Evolutionary conservation across 805 yeast genomes (phyloP).

Genomic region (Grigorovia jiainica): DNA sequence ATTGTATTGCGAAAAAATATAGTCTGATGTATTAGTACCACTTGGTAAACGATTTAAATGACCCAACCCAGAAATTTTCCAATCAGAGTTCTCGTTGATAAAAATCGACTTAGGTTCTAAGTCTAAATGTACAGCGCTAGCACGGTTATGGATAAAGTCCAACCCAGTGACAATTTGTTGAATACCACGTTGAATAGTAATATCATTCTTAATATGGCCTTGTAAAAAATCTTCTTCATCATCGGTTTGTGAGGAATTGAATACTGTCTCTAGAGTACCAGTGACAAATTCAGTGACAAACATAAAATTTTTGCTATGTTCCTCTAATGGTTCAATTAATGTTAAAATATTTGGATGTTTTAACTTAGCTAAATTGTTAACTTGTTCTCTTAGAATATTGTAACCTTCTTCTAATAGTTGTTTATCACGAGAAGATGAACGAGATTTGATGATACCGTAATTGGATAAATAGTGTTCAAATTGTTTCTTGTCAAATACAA

Average conservation of each 20-base stretch:
- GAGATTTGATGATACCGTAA: conserved; percentile 40
- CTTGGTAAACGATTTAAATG: conserved; percentile 38
- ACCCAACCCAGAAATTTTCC: conserved; percentile 82
- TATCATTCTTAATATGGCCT: conserved; percentile 51
- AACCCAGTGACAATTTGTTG: conserved; percentile 69
- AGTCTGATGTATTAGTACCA: conserved; percentile 47
- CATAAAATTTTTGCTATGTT: conserved; percentile 61
- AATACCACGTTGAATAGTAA: conserved; percentile 73
- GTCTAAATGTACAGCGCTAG: conserved; percentile 67
- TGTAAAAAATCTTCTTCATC: conserved; percentile 24
- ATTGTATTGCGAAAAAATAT: conserved; percentile 60
- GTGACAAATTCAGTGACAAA: conserved; percentile 81
- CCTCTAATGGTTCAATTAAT: conserved; percentile 82
- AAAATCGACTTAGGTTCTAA: conserved; percentile 69
- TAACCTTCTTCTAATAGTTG: conserved; percentile 50
- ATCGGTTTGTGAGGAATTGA: conserved; percentile 23
- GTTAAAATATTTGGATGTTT: conserved; percentile 85
- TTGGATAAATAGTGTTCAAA: conserved; percentile 48
- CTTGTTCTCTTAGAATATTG: conserved; percentile 56
- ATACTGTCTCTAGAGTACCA: conserved; percentile 40
- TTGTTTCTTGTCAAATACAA: conserved; percentile 74
- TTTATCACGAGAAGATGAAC: conserved; percentile 32
- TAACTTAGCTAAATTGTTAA: conserved; percentile 62
- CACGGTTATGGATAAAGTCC: conserved; percentile 71
- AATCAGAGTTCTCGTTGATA: conserved; percentile 78